phyloP scores from a whole-genome alignment of 306 rosid species.

The Abrus precatorius region DNA sequence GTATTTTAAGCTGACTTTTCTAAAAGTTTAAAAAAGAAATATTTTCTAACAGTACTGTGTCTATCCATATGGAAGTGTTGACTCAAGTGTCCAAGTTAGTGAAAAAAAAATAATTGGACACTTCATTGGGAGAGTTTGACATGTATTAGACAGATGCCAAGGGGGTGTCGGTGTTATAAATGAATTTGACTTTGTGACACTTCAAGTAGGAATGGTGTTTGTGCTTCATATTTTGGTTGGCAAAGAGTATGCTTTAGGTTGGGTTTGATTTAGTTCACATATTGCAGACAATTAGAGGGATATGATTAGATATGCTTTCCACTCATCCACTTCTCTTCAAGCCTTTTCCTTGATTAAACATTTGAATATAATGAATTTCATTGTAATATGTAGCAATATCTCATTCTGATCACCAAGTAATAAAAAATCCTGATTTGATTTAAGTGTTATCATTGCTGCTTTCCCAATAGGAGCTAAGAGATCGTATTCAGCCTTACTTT shows the following conservation, averaged over 20 bases:
- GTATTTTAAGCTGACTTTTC: too few species aligned
- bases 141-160: too few species aligned
- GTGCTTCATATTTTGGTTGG: not conserved
- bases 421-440: conserved; percentile 9
- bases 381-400: conserved; percentile 27
- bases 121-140: too few species aligned
- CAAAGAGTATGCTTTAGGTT: not conserved
- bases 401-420: conserved; percentile 7
- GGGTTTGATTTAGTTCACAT: conserved; percentile 2
- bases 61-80: too few species aligned
- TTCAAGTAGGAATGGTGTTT: too few species aligned
- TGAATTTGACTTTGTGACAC: too few species aligned
- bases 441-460: not conserved
- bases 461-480: conserved; percentile 74
- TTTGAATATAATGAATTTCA: not conserved
- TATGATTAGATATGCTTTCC: conserved; percentile 9
- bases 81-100: too few species aligned
- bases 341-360: not conserved
- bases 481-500: conserved; percentile 84
- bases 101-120: too few species aligned
- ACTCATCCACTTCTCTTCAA: not conserved
- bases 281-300: not conserved
- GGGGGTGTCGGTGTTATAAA: too few species aligned
- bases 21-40: too few species aligned
- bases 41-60: too few species aligned